Evolutionary conservation across 441 rosid genomes (phyloP).

Genomic region (Pelargonium citronellum): DNA sequence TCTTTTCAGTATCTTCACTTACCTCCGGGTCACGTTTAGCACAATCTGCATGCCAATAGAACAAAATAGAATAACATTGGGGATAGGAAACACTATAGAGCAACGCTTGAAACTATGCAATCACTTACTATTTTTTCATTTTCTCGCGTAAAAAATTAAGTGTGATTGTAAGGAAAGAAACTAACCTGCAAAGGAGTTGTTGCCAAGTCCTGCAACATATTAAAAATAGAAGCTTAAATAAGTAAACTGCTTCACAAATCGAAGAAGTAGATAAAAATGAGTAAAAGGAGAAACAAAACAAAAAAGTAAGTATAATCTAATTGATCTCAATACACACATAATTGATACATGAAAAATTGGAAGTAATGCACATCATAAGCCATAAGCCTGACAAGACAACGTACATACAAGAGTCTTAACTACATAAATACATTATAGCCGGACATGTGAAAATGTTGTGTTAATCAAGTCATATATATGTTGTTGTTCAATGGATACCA

Average conservation of each 20-base stretch:
- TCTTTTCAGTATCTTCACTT: slow-evolving; percentile 73
- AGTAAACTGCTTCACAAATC: slow-evolving; percentile 12
- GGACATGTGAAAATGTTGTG: neutral
- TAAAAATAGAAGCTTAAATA: slow-evolving; percentile 18
- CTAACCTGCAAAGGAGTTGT: slow-evolving; percentile 68
- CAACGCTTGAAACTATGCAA: neutral
- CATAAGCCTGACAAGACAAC: neutral
- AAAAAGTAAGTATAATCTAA: neutral
- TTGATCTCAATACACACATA: neutral
- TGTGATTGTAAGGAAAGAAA: slow-evolving; percentile 11
- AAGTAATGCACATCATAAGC: neutral
- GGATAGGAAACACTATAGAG: neutral
- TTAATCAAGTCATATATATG: neutral
- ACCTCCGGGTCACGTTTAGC: slow-evolving; percentile 76
- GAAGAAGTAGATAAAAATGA: neutral
- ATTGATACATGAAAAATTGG: neutral
- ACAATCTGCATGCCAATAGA: slow-evolving; percentile 43
- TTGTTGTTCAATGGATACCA: neutral
- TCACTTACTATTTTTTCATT: no score
- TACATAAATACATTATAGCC: neutral
- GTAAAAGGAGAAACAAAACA: neutral
- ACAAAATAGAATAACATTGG: neutral
- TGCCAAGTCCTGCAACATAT: slow-evolving; percentile 54
- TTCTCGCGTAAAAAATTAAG: no score
- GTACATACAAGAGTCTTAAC: neutral